Conservation (phyloP, 208 protist genomes). For the Trypanosoma vivax region DNA sequence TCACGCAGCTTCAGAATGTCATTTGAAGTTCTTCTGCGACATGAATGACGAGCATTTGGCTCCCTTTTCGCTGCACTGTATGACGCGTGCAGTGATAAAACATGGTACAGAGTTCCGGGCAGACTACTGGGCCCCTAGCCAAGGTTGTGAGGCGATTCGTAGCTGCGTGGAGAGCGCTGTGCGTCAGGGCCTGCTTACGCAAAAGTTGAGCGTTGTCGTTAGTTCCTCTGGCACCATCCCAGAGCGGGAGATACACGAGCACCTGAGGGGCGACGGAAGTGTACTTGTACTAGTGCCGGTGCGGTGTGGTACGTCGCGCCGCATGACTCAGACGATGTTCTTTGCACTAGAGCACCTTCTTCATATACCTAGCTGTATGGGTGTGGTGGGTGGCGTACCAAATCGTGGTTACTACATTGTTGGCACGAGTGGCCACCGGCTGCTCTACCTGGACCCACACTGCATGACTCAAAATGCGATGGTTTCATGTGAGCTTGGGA, state of each 20-base stretch:
- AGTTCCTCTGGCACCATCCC: slow-evolving; percentile 38
- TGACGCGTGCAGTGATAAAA: slow-evolving; percentile 38
- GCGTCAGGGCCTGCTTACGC: slow-evolving; percentile 13
- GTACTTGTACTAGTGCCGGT: slow-evolving; percentile 61
- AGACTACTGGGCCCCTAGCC: slow-evolving; percentile 69
- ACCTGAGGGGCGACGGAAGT: slow-evolving; percentile 18
- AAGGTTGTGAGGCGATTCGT: slow-evolving; percentile 66
- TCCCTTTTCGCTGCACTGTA: slow-evolving; percentile 64
- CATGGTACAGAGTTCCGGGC: slow-evolving; percentile 26
- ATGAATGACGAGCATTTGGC: slow-evolving; percentile 19
- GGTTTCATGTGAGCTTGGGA: slow-evolving; percentile 6
- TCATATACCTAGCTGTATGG: slow-evolving; percentile 42
- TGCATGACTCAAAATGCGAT: slow-evolving; percentile 37
- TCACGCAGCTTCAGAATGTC: slow-evolving; percentile 24
- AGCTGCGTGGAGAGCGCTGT: slow-evolving; percentile 41
- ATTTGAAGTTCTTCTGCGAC: slow-evolving; percentile 47
- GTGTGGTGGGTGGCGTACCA: slow-evolving; percentile 60
- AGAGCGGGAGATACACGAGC: slow-evolving; percentile 25
- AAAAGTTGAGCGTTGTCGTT: slow-evolving; percentile 33
- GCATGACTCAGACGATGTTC: slow-evolving; percentile 48
- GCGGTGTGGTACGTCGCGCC: slow-evolving; percentile 30
- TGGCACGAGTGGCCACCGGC: slow-evolving; percentile 39
- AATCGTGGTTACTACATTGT: slow-evolving; percentile 72
- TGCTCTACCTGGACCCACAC: slow-evolving; percentile 78
- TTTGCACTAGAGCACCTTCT: slow-evolving; percentile 51